Base-by-base conservation (phyloP, 352 stramenopile species). In the Phytophthora crassamura region DNA sequence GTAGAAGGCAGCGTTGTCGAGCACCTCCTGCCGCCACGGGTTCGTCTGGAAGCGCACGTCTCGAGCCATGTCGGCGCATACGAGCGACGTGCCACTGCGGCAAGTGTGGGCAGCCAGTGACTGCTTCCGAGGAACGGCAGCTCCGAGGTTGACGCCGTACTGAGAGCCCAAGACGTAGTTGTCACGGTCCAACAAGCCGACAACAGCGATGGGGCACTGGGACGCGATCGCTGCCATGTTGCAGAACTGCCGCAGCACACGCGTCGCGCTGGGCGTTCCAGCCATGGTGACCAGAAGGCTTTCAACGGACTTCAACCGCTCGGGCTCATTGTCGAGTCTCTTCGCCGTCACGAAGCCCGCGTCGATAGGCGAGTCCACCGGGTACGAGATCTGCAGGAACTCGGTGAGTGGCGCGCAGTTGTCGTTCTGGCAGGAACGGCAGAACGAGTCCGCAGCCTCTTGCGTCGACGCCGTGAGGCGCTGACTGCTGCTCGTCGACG, bases 181-280 rank as follows among this genome's bases (percentile, higher is more conserved):
- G 36, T 91, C 76, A 41, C 59, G 62, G 20, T 86, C 80, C 0
- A 95, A 60, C 16, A 95, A 66, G 1, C 82, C 85, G n/a, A 93
- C 66, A 1, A 91, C 46, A 15, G 81, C 84, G n/a, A 90, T 69
- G n/a, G 81, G 72, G 25, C 77, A 91, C 39, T 85, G 71, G 4
- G 84, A 80, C 10, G 84, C 86, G 42, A 92, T 95, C 36, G 84
- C 75, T 22, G 84, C 83, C 82, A 95, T 93, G 39, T 82, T 83
- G 54, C 78, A 88, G 53, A 94, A 83, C 51, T 94, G 84, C 30
- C 67, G 61, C 28, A 94, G 75, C 20, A 80, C 76, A 48, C 85
- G 74, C 20, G 73, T 68, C 5, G 76, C 55, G 45, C 72, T 74
- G 0, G 79, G 69, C 1, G 79, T 77, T 1, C 68, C 77, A 20